Base-by-base conservation (phyloP, 148 eudicot genomes). In the Pouteria glomerata region DNA sequence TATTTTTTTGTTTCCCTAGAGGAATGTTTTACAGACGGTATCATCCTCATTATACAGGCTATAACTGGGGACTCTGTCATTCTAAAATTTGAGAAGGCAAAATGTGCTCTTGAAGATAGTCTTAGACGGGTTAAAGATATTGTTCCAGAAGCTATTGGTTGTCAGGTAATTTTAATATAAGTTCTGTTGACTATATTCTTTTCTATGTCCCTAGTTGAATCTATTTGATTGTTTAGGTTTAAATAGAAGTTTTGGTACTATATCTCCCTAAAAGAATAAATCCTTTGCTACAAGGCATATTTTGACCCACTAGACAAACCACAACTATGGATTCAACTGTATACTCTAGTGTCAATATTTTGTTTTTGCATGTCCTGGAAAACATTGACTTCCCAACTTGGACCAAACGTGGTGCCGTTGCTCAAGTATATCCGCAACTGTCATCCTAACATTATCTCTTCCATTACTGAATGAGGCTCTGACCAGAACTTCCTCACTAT, bases 1-100 rank as follows among this genome's bases (percentile, higher is more conserved):
- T 56, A 13, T 35, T 41, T 66, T 34, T 39, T 1, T 16, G 16
- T 41, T 39, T 19, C 59, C 44, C 37, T 4, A 24, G 52, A 50
- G 29, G 34, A 51, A 48, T 69, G 67, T 73, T 69, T 52, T 63
- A 26, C 72, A 72, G 29, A 75, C 74, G 2, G 34, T 64, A 65
- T 11, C 37, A 47, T 84, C 52, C 21, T 19, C 73, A 56, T 78
- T 61, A 70, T 85, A 53, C 82, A 95, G 98, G 98, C 98, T 41
- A 91, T 91, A 63, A 95, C 98, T 7, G 98, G 97, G 60, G 97
- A 95, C 74, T 88, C 98, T 53, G 74, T 95, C 74, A 87, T 89
- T 74, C 76, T 85, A 73, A 95, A 95, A 78, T 91, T 95, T 80
- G 98, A 95, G 76, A 95, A 81, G 85, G 87, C 93, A 60, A 88